Base-by-base conservation (phyloP, 257 asterid species). In the Thymus mandschuricus region DNA sequence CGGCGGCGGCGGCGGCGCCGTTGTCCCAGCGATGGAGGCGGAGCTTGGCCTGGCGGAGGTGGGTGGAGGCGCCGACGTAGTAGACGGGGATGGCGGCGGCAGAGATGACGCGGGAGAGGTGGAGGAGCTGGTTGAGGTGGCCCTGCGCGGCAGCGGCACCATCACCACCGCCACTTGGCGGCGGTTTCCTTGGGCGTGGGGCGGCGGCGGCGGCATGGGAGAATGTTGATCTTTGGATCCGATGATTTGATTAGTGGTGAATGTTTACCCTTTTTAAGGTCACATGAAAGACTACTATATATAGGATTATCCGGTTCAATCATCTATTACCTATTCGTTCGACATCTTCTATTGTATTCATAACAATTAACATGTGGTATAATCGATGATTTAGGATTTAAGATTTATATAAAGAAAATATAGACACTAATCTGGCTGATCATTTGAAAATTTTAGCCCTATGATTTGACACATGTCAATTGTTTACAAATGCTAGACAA, bases 121-220 rank as follows among this genome's bases (percentile, higher is more conserved):
- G 79, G 60, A 81, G 81, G 45, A 83, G 81, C 68, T 79, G 84
- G 75, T 82, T 81, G 68, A 80, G 87, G 77, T 85, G 90, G 71
- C 87, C 84, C 44, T 82, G 87, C 21, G 81, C 34, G 83, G 77
- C 3, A 82, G 69, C 1, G 89, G 89, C 60, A 82, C 85, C 50
- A 85, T 61, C 2, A 77, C 82, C 15, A 78, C 85, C 51, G 76
- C 81, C 0, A 76, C 54, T 12, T 44, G 67, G 1, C 48, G 11
- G 7, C 12, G 12, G 61, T 6, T 3, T 1, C 10, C 38, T 9
- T 56, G 40, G n/a, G 12, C 3, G 49, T 33, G 46, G 29, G 64
- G 58, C 31, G 58, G 31, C 41, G 64, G 58, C 31, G 58, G 31
- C 41, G 45, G 64, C 64, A 59, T 59, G 28, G 45, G 27, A 12